Percentiles rank a stretch among this genome's conserved stretches.
Evolutionary conservation across 2,329 filamentous ascomycete species (phyloP).

Genomic region (Pseudogymnoascus sp.): DNA sequence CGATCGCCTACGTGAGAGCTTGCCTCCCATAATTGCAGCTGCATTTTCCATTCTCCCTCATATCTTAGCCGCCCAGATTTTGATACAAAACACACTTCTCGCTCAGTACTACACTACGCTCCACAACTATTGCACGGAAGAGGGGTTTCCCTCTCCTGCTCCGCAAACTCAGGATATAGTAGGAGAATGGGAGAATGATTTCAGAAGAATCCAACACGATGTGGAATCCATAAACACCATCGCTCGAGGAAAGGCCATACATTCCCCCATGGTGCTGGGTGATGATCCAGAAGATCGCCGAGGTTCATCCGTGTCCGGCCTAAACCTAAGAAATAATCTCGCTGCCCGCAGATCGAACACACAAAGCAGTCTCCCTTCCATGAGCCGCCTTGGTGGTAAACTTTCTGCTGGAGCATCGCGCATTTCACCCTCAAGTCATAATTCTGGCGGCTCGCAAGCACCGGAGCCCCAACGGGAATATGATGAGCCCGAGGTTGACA

Average conservation of each 20-base stretch:
- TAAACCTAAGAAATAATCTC: slow-evolving; percentile 31
- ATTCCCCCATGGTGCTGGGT: slow-evolving; percentile 39
- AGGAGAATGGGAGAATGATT: slow-evolving; percentile 55
- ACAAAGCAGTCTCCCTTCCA: slow-evolving; percentile 31
- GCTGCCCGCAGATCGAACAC: slow-evolving; percentile 33
- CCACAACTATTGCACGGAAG: slow-evolving; percentile 63
- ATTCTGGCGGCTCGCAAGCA: background rate
- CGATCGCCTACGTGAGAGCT: slow-evolving; percentile 60
- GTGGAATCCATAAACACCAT: slow-evolving; percentile 59
- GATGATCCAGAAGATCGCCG: slow-evolving; percentile 26
- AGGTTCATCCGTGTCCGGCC: slow-evolving; percentile 23
- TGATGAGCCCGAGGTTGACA: background rate
- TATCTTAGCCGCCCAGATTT: slow-evolving; percentile 61
- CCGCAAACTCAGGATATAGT: slow-evolving; percentile 67
- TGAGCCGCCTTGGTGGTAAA: slow-evolving; percentile 28
- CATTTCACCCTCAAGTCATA: slow-evolving; percentile 9
- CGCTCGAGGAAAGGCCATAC: slow-evolving; percentile 58
- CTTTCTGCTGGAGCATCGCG: slow-evolving; percentile 25
- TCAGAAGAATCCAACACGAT: slow-evolving; percentile 56
- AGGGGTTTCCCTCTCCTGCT: slow-evolving; percentile 62
- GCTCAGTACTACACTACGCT: slow-evolving; percentile 72
- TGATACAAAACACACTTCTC: slow-evolving; percentile 70
- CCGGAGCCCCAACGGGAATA: slow-evolving; percentile 1
- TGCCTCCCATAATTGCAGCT: slow-evolving; percentile 64
- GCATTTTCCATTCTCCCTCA: slow-evolving; percentile 68